These are phyloP conservation scores for Clausena lansium DNA, from an alignment of 345 rosid species.

Conservation along the genomic window DNA sequence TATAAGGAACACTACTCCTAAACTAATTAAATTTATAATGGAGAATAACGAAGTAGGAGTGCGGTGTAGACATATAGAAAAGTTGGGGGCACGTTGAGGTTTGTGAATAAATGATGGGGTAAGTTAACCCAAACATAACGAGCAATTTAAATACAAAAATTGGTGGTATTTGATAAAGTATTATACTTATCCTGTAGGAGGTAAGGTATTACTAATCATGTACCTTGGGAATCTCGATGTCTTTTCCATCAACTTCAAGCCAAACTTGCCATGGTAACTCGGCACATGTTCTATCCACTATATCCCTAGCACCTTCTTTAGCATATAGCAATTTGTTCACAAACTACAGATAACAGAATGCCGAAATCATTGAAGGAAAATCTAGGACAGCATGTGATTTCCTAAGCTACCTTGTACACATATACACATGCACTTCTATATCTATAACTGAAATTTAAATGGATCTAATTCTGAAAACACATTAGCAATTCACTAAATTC, in stretches of 20 bases:
- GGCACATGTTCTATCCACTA: constrained; percentile 87
- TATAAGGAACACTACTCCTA: not conserved
- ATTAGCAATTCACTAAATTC: not conserved
- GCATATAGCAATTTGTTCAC: constrained; percentile 86
- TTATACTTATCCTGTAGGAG: not conserved
- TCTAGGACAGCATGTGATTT: constrained; percentile 16
- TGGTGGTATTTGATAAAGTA: not conserved
- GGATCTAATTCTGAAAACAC: not conserved
- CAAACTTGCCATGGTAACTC: constrained; percentile 84
- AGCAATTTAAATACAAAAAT: not conserved
- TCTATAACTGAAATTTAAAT: not conserved
- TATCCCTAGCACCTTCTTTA: constrained; percentile 83
- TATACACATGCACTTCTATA: not conserved
- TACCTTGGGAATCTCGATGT: constrained; percentile 75
- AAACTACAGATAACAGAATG: constrained; percentile 42
- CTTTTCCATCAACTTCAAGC: constrained; percentile 88
- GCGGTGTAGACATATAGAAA: not conserved
- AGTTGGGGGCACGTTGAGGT: not conserved
- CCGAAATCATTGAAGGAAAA: not conserved
- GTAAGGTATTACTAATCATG: not conserved
- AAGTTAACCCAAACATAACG: not conserved
- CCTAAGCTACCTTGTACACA: not conserved
- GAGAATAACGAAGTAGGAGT: not conserved
- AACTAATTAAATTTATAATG: too few species aligned
- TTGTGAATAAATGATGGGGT: not conserved